Evolutionary conservation across 2,329 filamentous ascomycete species (phyloP).

Genomic region (Aspergillus sojae): DNA sequence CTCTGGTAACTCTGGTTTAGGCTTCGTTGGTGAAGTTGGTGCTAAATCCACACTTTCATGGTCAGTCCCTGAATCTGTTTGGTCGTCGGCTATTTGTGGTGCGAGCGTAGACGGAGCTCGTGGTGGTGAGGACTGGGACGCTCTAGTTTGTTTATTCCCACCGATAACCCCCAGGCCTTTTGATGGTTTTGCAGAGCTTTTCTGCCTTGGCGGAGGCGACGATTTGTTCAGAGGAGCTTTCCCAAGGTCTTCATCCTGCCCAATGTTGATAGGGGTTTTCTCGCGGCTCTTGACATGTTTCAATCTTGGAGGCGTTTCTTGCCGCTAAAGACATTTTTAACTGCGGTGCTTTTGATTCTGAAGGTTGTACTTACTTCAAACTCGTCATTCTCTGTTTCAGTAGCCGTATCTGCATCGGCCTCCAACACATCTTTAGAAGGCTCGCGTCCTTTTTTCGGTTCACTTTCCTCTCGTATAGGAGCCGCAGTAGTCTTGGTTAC

Average conservation of each 20-base stretch:
- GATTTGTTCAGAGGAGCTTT: not conserved
- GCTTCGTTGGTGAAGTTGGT: constrained; percentile 1
- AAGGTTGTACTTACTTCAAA: constrained; percentile 38
- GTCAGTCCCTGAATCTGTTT: constrained; percentile 10
- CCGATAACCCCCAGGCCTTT: constrained; percentile 28
- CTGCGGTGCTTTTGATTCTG: not conserved
- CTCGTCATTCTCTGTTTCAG: constrained; percentile 37
- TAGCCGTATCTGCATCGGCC: constrained; percentile 25
- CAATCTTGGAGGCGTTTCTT: constrained; percentile 38
- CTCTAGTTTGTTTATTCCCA: constrained; percentile 18
- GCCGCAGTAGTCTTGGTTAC: constrained; percentile 5
- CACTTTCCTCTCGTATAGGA: constrained; percentile 2
- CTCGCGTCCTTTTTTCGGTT: constrained; percentile 4
- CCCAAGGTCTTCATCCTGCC: constrained; percentile 13
- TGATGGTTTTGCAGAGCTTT: constrained; percentile 10
- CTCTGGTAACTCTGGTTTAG: constrained; percentile 5
- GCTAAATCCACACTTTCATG: not conserved
- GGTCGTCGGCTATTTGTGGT: not conserved
- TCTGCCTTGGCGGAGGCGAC: constrained; percentile 9
- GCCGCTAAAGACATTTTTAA: constrained; percentile 29
- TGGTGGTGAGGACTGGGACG: constrained; percentile 2
- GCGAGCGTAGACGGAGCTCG: not conserved
- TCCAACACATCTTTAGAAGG: constrained; percentile 8
- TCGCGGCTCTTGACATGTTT: constrained; percentile 19
- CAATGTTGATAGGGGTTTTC: constrained; percentile 1